Percentiles rank a stretch among this genome's conserved stretches.
These are phyloP conservation scores for Solanum pennellii DNA, from an alignment of 257 asterid species.

Conservation along the genomic window DNA sequence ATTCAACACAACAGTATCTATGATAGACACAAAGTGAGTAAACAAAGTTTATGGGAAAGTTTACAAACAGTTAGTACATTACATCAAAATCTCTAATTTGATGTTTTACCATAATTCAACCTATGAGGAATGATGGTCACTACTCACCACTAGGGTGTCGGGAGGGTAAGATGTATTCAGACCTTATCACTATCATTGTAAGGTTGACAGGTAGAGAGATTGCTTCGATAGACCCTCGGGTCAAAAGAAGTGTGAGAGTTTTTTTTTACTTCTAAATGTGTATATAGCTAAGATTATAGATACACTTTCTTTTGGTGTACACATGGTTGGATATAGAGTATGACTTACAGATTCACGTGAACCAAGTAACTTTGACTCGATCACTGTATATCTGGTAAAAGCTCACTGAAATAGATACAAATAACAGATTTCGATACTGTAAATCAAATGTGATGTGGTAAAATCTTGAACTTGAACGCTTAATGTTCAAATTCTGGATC, in stretches of 20 bases:
- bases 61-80: background rate
- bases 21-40: background rate
- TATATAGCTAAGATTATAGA: background rate
- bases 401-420: background rate
- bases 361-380: background rate
- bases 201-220: rapidly evolving
- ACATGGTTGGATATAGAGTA: background rate
- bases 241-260: background rate
- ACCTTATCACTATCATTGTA: background rate
- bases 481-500: background rate
- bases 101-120: background rate
- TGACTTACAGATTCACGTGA: background rate
- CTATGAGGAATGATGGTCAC: background rate
- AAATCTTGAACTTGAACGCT: background rate
- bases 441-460: background rate
- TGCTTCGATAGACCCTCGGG: too few species aligned
- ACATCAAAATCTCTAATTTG: background rate
- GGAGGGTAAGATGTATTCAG: background rate
- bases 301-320: background rate
- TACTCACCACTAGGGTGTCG: background rate
- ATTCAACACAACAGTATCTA: background rate
- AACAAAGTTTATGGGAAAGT: background rate
- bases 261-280: background rate
- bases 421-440: background rate
- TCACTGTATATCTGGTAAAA: background rate